Conservation (phyloP, 768 basidiomycete genomes). For the Austroboletus eburneus region DNA sequence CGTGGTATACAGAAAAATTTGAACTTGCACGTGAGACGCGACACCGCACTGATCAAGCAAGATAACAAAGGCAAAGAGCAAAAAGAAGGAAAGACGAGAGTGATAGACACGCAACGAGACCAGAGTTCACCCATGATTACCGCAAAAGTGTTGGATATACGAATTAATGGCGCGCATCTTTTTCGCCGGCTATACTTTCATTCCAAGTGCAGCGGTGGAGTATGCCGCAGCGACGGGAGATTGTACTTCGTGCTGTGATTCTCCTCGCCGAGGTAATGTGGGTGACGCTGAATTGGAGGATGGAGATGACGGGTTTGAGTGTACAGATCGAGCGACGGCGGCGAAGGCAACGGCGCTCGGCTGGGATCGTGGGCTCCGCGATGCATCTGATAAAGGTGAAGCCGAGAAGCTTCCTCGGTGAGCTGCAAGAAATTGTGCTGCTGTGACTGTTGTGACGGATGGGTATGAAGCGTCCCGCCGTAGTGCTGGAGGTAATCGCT, state of each 20-base stretch:
- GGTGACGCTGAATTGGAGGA: conserved; percentile 34
- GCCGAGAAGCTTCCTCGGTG: conserved; percentile 29
- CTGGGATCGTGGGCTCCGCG: conserved; percentile 32
- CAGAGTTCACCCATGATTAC: conserved; percentile 28
- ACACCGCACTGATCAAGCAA: conserved; percentile 6
- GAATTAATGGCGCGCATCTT: conserved; percentile 11
- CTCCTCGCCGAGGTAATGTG: conserved; percentile 34
- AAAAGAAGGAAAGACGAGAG: neutral
- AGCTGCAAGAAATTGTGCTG: conserved; percentile 25
- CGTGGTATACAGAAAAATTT: conserved; percentile 20
- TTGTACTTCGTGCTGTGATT: conserved; percentile 41
- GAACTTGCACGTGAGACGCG: conserved; percentile 11
- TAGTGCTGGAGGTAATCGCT: conserved; percentile 37
- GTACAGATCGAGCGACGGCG: conserved; percentile 34
- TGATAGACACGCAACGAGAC: conserved; percentile 2
- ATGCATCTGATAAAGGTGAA: conserved; percentile 34
- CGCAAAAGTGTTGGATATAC: conserved; percentile 22
- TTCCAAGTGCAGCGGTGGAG: conserved; percentile 46
- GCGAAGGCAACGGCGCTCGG: conserved; percentile 24
- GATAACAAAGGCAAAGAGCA: neutral
- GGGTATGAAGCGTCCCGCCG: conserved; percentile 32
- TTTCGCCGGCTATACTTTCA: conserved; percentile 36
- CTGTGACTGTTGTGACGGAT: conserved; percentile 25
- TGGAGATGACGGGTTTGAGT: conserved; percentile 30
- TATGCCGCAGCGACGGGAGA: conserved; percentile 39